Evolutionary conservation across 1,284 basidiomycete species (phyloP).

Genomic region (Vanrija sp.): DNA sequence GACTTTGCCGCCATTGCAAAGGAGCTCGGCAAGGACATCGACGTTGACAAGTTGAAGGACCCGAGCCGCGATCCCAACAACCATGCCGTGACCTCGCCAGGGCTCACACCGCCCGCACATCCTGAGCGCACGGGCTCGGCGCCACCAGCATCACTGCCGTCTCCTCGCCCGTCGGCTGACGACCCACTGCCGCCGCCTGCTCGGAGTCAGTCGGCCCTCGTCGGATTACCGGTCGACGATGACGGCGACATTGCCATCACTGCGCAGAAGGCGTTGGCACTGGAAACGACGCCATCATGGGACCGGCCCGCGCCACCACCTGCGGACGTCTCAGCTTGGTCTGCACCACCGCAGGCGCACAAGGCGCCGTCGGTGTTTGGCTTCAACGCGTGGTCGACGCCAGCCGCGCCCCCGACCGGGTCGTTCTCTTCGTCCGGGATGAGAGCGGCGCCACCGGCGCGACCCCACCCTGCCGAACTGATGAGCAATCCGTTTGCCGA

Average conservation of each 20-base stretch:
- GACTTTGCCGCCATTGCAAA: slow-evolving; percentile 49
- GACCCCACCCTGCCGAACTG: slow-evolving; percentile 42
- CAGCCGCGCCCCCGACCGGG: neutral
- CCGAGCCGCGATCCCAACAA: slow-evolving; percentile 8
- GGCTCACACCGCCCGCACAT: neutral
- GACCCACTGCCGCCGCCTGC: neutral
- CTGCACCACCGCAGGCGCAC: slow-evolving; percentile 3
- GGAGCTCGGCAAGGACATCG: slow-evolving; percentile 49
- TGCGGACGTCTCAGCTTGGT: neutral
- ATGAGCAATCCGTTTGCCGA: slow-evolving; percentile 19
- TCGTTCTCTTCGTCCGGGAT: slow-evolving; percentile 10
- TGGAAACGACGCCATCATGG: slow-evolving; percentile 24
- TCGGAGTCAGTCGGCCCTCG: slow-evolving; percentile 3
- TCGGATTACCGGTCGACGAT: slow-evolving; percentile 21
- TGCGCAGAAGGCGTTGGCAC: slow-evolving; percentile 8
- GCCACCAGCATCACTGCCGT: slow-evolving; percentile 12
- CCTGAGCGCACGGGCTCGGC: slow-evolving; percentile 27
- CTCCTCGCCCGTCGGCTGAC: neutral
- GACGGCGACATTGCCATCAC: slow-evolving; percentile 30
- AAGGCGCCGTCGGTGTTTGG: slow-evolving; percentile 22
- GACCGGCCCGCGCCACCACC: slow-evolving; percentile 15
- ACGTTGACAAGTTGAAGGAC: slow-evolving; percentile 33
- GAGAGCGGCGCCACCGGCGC: slow-evolving; percentile 38
- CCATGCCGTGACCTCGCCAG: neutral
- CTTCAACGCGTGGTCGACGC: slow-evolving; percentile 36